Conservation (phyloP, 495 filamentous ascomycete genomes). For the Daldinia concentrica region DNA sequence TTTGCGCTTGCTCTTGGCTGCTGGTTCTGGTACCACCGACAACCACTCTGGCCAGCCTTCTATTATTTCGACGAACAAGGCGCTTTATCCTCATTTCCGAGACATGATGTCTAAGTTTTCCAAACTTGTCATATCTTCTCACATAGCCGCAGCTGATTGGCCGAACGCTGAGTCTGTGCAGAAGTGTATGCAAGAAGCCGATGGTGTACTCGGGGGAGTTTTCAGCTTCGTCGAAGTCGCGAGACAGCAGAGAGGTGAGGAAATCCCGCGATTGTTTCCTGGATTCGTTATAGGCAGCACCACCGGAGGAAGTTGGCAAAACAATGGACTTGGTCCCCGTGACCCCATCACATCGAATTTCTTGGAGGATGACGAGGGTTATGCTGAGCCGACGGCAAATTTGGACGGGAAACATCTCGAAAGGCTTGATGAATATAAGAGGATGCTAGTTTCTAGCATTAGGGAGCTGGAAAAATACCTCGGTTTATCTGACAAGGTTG, state of each 20-base stretch:
- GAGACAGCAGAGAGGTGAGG: constrained; percentile 86
- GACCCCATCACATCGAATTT: constrained; percentile 79
- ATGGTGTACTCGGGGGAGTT: constrained; percentile 91
- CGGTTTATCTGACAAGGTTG: constrained; percentile 75
- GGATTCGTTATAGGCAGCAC: constrained; percentile 88
- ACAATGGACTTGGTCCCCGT: constrained; percentile 77
- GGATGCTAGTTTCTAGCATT: constrained; percentile 80
- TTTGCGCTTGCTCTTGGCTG: constrained; percentile 89
- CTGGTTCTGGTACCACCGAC: constrained; percentile 95
- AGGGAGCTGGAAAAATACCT: constrained; percentile 87
- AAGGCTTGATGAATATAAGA: constrained; percentile 82
- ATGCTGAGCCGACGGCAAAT: constrained; percentile 72
- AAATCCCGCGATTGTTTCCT: constrained; percentile 86
- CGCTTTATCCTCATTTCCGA: constrained; percentile 94
- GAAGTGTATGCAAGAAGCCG: constrained; percentile 95
- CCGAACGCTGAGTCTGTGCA: constrained; percentile 85
- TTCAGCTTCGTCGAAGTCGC: constrained; percentile 97
- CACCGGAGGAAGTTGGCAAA: constrained; percentile 90
- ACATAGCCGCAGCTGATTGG: constrained; percentile 95
- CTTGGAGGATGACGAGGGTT: constrained; percentile 84
- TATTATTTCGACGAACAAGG: constrained; percentile 98
- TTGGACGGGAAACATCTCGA: constrained; percentile 82
- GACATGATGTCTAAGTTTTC: constrained; percentile 99
- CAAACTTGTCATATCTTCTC: constrained; percentile 96
- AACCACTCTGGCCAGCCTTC: constrained; percentile 98